Evolutionary conservation across 352 stramenopile species (phyloP).

Genomic region (Elongisporangium undulatum): DNA sequence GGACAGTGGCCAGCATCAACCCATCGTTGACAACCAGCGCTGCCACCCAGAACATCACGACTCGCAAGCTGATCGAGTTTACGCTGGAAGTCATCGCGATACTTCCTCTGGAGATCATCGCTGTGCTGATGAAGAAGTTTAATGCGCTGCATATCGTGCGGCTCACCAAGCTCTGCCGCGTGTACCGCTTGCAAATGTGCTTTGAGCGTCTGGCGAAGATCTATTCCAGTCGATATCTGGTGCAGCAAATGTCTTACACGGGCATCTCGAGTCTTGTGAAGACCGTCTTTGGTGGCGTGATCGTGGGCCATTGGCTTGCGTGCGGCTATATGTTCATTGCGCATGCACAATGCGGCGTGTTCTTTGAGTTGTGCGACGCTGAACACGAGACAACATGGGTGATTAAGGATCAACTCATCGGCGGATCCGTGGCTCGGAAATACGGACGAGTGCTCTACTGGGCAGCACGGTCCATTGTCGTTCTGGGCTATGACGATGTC

Average conservation of each 20-base stretch:
- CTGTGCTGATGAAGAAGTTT: conserved; percentile 22
- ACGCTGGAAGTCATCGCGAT: conserved; percentile 48
- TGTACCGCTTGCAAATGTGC: conserved; percentile 35
- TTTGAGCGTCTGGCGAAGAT: conserved; percentile 38
- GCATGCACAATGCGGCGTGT: conserved; percentile 47
- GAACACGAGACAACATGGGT: conserved; percentile 54
- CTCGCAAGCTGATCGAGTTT: conserved; percentile 28
- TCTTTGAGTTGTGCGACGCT: conserved; percentile 38
- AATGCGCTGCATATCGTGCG: conserved; percentile 61
- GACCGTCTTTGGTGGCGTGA: conserved; percentile 27
- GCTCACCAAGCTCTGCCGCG: conserved; percentile 53
- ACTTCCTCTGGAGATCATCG: conserved; percentile 48
- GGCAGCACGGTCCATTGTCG: conserved; percentile 47
- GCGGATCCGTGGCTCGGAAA: conserved; percentile 31
- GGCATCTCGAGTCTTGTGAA: conserved; percentile 44
- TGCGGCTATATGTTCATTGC: conserved; percentile 73
- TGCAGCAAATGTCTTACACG: conserved; percentile 53
- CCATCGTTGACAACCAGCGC: conserved; percentile 9
- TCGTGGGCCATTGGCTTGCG: conserved; percentile 48
- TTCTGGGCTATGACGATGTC: conserved; percentile 64
- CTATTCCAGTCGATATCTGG: conserved; percentile 37
- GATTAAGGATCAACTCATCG: conserved; percentile 43
- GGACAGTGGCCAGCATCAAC: conserved; percentile 42
- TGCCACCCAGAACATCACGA: conserved; percentile 4
- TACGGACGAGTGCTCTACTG: conserved; percentile 62